Conservation (phyloP, 371 early-diverging fungal genomes). For the Lichtheimia ornata region DNA sequence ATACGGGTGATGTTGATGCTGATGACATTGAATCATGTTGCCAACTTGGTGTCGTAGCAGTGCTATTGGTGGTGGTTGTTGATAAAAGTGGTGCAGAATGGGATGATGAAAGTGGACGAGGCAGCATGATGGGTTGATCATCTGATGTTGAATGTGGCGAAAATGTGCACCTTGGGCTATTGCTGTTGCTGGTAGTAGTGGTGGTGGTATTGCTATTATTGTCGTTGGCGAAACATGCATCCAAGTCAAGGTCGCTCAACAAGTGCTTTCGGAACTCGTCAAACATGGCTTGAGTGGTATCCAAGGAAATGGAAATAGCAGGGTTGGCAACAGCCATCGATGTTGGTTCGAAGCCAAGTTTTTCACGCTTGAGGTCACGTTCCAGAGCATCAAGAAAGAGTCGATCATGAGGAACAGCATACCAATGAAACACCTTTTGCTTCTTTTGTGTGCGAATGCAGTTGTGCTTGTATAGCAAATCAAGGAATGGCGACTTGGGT, state of each 20-base stretch:
- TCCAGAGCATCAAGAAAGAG: slow-evolving; percentile 86
- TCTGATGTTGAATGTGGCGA: slow-evolving; percentile 6
- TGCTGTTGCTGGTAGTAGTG: background rate
- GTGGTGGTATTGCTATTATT: slow-evolving; percentile 2
- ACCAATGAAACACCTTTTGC: slow-evolving; percentile 89
- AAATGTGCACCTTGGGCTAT: background rate
- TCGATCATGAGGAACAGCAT: slow-evolving; percentile 81
- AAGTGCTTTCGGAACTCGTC: slow-evolving; percentile 39
- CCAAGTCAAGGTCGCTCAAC: slow-evolving; percentile 32
- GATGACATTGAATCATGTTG: too few species aligned
- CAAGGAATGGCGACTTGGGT: slow-evolving; percentile 75
- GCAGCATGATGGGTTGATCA: slow-evolving; percentile 1
- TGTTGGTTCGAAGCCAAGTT: slow-evolving; percentile 65
- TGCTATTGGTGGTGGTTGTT: background rate
- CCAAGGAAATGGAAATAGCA: slow-evolving; percentile 34
- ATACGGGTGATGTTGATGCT: background rate
- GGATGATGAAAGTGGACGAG: slow-evolving; percentile 13
- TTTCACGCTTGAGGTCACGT: slow-evolving; percentile 89
- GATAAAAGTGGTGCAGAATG: slow-evolving; percentile 13
- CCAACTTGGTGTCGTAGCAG: background rate
- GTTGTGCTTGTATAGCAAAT: slow-evolving; percentile 77
- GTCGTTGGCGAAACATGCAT: slow-evolving; percentile 21
- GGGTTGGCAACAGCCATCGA: slow-evolving; percentile 49
- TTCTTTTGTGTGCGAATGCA: slow-evolving; percentile 92
- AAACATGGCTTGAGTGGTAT: slow-evolving; percentile 45